Conservation (phyloP, 192 early-diverging fungal species). For the Coemansia umbellata region DNA sequence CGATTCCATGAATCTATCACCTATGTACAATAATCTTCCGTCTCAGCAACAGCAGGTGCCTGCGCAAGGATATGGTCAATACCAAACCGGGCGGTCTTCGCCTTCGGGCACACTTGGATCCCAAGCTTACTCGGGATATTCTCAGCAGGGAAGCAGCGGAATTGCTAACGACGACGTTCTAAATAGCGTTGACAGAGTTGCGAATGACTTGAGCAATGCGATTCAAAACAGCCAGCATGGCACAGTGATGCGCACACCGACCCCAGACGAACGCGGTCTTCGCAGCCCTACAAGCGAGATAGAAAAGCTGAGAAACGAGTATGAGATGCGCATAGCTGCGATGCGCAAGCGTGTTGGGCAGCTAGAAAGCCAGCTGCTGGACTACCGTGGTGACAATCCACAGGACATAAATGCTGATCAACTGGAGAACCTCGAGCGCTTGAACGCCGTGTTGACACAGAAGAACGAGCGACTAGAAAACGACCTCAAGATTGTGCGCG, state of each 20-base stretch:
- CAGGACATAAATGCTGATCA: slow-evolving; percentile 29
- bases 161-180: slow-evolving; percentile 3
- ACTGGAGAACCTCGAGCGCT: slow-evolving; percentile 49
- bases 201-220: slow-evolving; percentile 25
- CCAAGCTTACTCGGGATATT: slow-evolving; percentile 12
- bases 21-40: slow-evolving; percentile 13
- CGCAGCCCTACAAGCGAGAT: slow-evolving; percentile 29
- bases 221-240: slow-evolving; percentile 20
- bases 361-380: slow-evolving; percentile 59
- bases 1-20: slow-evolving; percentile 30
- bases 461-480: slow-evolving; percentile 50
- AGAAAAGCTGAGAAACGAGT: slow-evolving; percentile 55
- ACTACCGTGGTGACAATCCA: slow-evolving; percentile 38
- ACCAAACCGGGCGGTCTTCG: slow-evolving; percentile 17
- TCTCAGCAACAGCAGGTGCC: slow-evolving; percentile 18
- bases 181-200: slow-evolving; percentile 19
- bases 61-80: slow-evolving; percentile 2
- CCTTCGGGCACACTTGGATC: slow-evolving; percentile 24
- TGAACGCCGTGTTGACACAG: slow-evolving; percentile 45
- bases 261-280: slow-evolving; percentile 11
- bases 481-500: slow-evolving; percentile 41
- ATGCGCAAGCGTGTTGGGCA: slow-evolving; percentile 66
- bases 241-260: slow-evolving; percentile 6
- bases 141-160: slow-evolving; percentile 1
- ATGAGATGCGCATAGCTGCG: slow-evolving; percentile 57